phyloP scores from a whole-genome alignment of 768 basidiomycete species.

The Hypholoma fasciculare region DNA sequence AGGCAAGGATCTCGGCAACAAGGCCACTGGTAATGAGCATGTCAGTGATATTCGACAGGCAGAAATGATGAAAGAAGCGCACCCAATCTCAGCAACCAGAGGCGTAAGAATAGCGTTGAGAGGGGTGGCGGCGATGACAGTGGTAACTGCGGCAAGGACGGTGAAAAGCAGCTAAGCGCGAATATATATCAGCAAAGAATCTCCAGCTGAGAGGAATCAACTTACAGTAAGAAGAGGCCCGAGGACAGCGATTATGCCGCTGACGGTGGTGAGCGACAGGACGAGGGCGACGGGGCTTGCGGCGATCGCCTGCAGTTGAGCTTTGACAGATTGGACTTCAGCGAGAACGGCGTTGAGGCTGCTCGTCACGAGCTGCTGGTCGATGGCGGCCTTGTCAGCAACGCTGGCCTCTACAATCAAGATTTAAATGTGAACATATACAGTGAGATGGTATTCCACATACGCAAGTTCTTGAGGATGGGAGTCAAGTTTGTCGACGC shows the following conservation, averaged over 20 bases:
- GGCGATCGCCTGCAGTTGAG: constrained; percentile 16
- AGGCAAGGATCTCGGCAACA: constrained; percentile 13
- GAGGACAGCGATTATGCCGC: constrained; percentile 14
- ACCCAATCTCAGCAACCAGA: constrained; percentile 20
- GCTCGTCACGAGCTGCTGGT: neutral
- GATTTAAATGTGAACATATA: neutral
- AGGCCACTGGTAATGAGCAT: constrained; percentile 12
- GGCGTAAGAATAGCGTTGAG: constrained; percentile 8
- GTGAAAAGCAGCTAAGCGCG: constrained; percentile 18
- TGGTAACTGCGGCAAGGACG: constrained; percentile 12
- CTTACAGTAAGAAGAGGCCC: constrained; percentile 20
- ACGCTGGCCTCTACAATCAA: constrained; percentile 12
- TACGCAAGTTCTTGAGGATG: neutral
- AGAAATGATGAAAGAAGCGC: neutral
- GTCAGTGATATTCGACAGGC: neutral
- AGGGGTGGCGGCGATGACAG: constrained; percentile 8
- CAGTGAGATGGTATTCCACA: no score
- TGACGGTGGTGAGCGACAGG: constrained; percentile 10
- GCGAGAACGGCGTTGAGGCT: constrained; percentile 15
- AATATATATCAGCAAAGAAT: neutral
- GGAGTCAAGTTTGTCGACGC: constrained; percentile 11
- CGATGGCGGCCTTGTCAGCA: constrained; percentile 5
- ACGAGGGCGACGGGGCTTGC: constrained; percentile 13
- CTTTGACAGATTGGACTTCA: constrained; percentile 13
- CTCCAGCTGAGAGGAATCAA: neutral